Conservation (phyloP, 176 grass and related monocot genomes). For the Bromus sterilis region DNA sequence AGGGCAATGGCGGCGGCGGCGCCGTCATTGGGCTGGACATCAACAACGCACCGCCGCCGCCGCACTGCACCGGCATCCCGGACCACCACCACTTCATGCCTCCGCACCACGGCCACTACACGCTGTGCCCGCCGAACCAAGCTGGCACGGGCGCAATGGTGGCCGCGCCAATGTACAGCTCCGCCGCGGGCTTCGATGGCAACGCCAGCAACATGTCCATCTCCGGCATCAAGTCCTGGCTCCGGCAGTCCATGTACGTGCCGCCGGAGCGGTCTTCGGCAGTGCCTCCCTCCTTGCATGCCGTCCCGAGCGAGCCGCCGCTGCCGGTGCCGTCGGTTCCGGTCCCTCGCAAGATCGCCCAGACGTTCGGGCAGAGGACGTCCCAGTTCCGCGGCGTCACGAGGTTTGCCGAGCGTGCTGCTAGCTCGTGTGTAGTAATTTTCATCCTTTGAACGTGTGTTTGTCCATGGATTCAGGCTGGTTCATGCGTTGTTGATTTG, state of each 20-base stretch:
- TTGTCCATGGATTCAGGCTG: neutral
- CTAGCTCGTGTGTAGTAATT: no score
- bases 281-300: conserved; percentile 36
- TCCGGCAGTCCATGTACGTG: conserved; percentile 56
- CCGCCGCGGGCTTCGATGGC: conserved; percentile 5
- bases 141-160: neutral
- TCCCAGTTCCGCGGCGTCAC: conserved; percentile 90
- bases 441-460: neutral
- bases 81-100: conserved; percentile 26
- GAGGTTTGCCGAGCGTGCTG: conserved; percentile 24
- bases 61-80: conserved; percentile 13
- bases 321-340: conserved; percentile 13
- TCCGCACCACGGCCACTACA: conserved; percentile 18
- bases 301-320: neutral
- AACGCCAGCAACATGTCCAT: conserved; percentile 55
- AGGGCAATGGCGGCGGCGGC: neutral
- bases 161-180: conserved; percentile 31
- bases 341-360: conserved; percentile 36
- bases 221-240: conserved; percentile 91
- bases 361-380: conserved; percentile 87
- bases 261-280: conserved; percentile 29
- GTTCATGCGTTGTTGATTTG: neutral
- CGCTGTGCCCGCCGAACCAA: conserved; percentile 11
- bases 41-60: conserved; percentile 59
- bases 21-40: conserved; percentile 36